These are phyloP conservation scores for Metschnikowia colocasiae DNA, from an alignment of 805 yeast genomes.

Conservation along the genomic window DNA sequence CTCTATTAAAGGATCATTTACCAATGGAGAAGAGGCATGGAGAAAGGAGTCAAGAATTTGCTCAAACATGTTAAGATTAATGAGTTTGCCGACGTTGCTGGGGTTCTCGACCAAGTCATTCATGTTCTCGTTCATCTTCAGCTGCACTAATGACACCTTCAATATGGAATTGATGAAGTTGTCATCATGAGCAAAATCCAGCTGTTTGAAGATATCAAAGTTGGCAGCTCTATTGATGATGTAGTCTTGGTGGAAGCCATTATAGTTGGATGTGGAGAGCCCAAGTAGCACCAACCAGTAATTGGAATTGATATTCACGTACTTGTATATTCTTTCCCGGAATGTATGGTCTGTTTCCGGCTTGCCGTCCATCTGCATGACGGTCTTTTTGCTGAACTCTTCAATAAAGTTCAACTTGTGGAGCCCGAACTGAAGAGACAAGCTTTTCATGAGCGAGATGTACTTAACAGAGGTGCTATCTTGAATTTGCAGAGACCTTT, in stretches of 20 bases:
- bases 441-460: conserved; percentile 36
- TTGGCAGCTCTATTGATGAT: conserved; percentile 33
- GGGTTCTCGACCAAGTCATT: conserved; percentile 27
- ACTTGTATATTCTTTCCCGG: conserved; percentile 41
- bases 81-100: conserved; percentile 28
- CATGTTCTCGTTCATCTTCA: conserved; percentile 38
- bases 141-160: conserved; percentile 35
- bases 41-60: conserved; percentile 32
- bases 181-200: conserved; percentile 15
- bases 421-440: conserved; percentile 41
- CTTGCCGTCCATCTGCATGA: conserved; percentile 22
- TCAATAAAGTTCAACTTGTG: conserved; percentile 39
- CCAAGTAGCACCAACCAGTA: conserved; percentile 43
- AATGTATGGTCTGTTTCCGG: conserved; percentile 31
- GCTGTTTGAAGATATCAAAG: conserved; percentile 21
- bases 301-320: conserved; percentile 40
- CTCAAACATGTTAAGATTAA: conserved; percentile 43
- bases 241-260: conserved; percentile 32
- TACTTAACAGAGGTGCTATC: conserved; percentile 36
- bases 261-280: conserved; percentile 26
- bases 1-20: conserved; percentile 23
- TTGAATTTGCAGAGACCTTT: conserved; percentile 20
- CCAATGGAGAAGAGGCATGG: conserved; percentile 17
- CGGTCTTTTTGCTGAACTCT: conserved; percentile 38
- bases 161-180: conserved; percentile 25